Evolutionary conservation across 768 basidiomycete genomes (phyloP).

Genomic region (Podaxis sp.): DNA sequence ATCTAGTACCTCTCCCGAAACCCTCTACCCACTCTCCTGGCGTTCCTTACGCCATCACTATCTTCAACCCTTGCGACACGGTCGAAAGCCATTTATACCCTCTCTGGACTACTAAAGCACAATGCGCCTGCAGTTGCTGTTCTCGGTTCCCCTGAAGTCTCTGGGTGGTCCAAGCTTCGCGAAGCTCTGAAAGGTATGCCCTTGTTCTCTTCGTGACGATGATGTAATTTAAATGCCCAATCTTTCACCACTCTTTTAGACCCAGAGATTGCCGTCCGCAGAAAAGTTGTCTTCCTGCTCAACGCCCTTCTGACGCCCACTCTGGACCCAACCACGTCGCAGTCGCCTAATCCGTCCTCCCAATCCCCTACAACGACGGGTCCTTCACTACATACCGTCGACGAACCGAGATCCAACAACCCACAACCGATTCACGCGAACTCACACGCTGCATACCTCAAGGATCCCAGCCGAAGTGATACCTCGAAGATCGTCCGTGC

Average conservation of each 20-base stretch:
- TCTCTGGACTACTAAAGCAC: slow-evolving; percentile 81
- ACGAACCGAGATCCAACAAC: slow-evolving; percentile 10
- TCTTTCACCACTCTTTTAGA: slow-evolving; percentile 44
- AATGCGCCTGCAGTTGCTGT: slow-evolving; percentile 62
- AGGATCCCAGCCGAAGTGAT: slow-evolving; percentile 50
- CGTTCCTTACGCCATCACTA: slow-evolving; percentile 54
- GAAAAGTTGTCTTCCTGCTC: slow-evolving; percentile 79
- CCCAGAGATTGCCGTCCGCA: slow-evolving; percentile 72
- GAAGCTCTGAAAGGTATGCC: slow-evolving; percentile 59
- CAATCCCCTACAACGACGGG: slow-evolving; percentile 13
- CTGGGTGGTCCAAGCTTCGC: slow-evolving; percentile 67
- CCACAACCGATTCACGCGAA: slow-evolving; percentile 58
- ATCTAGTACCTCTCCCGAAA: slow-evolving; percentile 60
- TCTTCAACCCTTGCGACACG: slow-evolving; percentile 53
- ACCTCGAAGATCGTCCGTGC: slow-evolving; percentile 50
- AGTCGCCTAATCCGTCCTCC: slow-evolving; percentile 10
- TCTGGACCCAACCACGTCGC: slow-evolving; percentile 12
- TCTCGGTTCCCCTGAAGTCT: slow-evolving; percentile 42
- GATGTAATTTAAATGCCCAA: background rate
- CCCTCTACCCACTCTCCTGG: slow-evolving; percentile 64
- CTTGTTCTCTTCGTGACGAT: background rate
- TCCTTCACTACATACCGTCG: slow-evolving; percentile 22
- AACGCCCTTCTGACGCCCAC: slow-evolving; percentile 59
- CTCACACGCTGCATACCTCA: slow-evolving; percentile 66
- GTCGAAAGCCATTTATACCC: slow-evolving; percentile 79